Evolutionary conservation across 2,329 filamentous ascomycete species (phyloP), one percentile per base, ranked within the genome.

Genomic region (Phyllosticta citriasiana): DNA sequence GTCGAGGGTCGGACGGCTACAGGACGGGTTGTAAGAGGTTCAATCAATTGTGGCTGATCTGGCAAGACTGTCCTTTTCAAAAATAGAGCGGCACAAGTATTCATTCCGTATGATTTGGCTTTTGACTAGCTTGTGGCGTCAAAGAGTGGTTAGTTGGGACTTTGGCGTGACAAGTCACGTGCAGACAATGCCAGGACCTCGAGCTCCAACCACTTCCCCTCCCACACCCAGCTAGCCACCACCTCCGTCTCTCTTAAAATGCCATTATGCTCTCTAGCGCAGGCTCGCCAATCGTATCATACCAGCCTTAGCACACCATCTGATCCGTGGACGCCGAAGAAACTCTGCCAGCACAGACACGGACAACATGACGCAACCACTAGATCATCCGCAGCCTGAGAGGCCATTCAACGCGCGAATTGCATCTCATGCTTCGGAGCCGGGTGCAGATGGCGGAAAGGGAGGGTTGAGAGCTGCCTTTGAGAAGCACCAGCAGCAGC

Each of bases 121-220:
- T 47, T 47, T 2, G 14, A 47, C 40, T 47, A 47, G 40, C 7
- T 47, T 47, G 40, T 47, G 40, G 6, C 40, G 14, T 5, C 40
- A n/a, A 47, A n/a, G 40, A 47, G 40, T 47, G 40, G 40, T 47
- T 47, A n/a, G 40, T 47, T 47, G 40, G 40, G 40, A 47, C 40
- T 47, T 47, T 47, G 40, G 40, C 40, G 40, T 47, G 40, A 47
- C 40, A 47, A 47, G 30, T 61, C 59, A 61, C 59, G 59, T 61
- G 59, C 51, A 6, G 27, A 8, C 54, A 55, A 61, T 61, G 59
- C 50, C 54, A 61, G 55, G 54, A 53, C 55, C 57, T 55, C 55
- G 55, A 57, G 52, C 59, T 61, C 59, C 59, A 53, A 60, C 58
- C 55, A 50, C 58, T 60, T 53, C 59, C 55, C 54, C 59, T 61